These are phyloP conservation scores for Aspergillus wentii DNA, from an alignment of 495 filamentous ascomycete genomes.

Conservation along the genomic window DNA sequence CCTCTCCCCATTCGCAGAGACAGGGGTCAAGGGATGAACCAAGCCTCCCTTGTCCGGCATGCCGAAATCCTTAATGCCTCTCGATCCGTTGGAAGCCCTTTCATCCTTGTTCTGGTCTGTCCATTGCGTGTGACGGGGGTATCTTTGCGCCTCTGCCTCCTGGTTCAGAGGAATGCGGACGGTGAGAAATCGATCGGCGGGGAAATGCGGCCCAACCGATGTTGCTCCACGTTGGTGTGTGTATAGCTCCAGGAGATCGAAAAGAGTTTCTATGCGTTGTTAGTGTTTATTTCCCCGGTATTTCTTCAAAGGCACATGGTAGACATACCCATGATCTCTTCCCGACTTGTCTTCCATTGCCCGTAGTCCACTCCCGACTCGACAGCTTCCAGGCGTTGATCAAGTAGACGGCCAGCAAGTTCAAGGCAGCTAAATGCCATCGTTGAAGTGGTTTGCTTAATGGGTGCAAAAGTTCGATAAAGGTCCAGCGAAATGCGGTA, in stretches of 20 bases:
- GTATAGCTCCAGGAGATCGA: conserved; percentile 86
- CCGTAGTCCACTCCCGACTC: conserved; percentile 42
- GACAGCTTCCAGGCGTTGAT: conserved; percentile 40
- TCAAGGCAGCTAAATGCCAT: conserved; percentile 81
- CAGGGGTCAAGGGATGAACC: conserved; percentile 28
- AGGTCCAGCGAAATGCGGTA: conserved; percentile 83
- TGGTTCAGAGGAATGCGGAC: conserved; percentile 85
- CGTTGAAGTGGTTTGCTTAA: conserved; percentile 77
- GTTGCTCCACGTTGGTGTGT: conserved; percentile 71
- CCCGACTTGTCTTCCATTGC: conserved; percentile 56
- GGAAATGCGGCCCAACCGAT: conserved; percentile 63
- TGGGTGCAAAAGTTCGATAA: conserved; percentile 85
- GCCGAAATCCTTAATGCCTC: conserved; percentile 13
- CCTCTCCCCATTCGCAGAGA: conserved; percentile 41
- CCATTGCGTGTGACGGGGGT: conserved; percentile 50
- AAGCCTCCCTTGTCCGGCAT: conserved; percentile 7
- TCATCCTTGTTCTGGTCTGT: conserved; percentile 11
- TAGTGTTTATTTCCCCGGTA: too few relatives aligned
- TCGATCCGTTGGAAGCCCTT: conserved; percentile 20
- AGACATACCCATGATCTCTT: conserved; percentile 61
- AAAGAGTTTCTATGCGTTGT: conserved; percentile 62
- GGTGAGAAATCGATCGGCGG: conserved; percentile 70
- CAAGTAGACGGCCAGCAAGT: conserved; percentile 65
- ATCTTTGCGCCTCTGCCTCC: conserved; percentile 50
- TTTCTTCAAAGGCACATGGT: too few relatives aligned